These are phyloP conservation scores for Bimuria novae-zelandiae DNA, from an alignment of 2,329 filamentous ascomycete species.

Conservation along the genomic window DNA sequence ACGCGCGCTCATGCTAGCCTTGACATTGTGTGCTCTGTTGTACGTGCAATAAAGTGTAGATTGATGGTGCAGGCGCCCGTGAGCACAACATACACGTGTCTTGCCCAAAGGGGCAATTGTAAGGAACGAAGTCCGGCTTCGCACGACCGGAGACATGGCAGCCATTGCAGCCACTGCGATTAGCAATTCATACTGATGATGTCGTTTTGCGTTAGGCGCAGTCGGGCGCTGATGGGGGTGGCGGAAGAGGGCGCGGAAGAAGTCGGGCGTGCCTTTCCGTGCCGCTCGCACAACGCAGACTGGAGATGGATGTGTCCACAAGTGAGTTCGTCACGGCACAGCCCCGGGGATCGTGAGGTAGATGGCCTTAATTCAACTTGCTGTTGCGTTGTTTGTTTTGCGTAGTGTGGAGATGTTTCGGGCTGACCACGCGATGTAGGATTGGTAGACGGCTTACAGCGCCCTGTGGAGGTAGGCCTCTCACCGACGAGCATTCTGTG, in stretches of 20 bases:
- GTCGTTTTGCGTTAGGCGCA: not conserved
- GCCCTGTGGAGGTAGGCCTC: too few species aligned
- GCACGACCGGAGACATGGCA: not conserved
- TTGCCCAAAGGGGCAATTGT: not conserved
- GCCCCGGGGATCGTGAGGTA: too few species aligned
- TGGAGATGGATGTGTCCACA: not conserved
- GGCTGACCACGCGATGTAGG: too few species aligned
- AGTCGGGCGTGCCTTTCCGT: not conserved
- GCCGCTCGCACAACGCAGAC: not conserved
- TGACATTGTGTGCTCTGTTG: not conserved
- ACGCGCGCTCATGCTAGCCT: too few species aligned
- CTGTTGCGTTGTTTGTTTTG: too few species aligned
- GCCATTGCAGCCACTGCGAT: not conserved
- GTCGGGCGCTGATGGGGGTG: not conserved
- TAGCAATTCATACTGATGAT: not conserved
- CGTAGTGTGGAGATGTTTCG: too few species aligned
- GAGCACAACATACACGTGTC: not conserved
- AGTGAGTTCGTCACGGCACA: not conserved
- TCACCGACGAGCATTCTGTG: constrained; percentile 1
- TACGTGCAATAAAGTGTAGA: not conserved
- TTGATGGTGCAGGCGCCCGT: not conserved
- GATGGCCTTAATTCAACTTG: too few species aligned
- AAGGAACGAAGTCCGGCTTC: not conserved
- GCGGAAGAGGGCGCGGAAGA: not conserved
- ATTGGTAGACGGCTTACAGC: too few species aligned